Evolutionary conservation across 1,284 basidiomycete genomes (phyloP), one percentile per base, ranked within the genome.

Genomic region (Naganishia cerealis): DNA sequence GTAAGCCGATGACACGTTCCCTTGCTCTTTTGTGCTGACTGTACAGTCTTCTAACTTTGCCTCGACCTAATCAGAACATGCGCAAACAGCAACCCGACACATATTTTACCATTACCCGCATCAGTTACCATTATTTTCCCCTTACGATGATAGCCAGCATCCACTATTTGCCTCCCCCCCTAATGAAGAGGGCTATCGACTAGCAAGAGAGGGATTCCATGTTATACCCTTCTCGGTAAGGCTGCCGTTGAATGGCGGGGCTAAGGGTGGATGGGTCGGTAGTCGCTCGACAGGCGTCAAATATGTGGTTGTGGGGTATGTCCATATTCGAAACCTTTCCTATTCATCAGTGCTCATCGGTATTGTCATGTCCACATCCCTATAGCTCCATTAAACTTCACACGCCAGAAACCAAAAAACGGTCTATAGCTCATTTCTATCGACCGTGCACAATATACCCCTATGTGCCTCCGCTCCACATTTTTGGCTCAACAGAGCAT

Each of bases 401-500:
- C 77, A 87, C 91, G 67, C 78, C 86, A 2, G 80, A 82, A 48
- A 84, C 86, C 33, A 81, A 81, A 53, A 84, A 85, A 74, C 84
- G 87, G 9, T 92, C 91, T 6, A 90, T 96, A 57, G 90, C 93
- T 0, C 94, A 97, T 79, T 95, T 96, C 77, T 96, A 95, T 79
- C 88, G 94, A 2, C 84, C 88, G 46, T 88, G 92, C 75, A 87
- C 89, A 65, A 82, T 96, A 38, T 92, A 89, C 85, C 93, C 94
- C 0, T 87, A 87, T 63, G 81, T 94, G 33, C 86, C 91, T 71
- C 87, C 90, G 0, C 81, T 85, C 6, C 73, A 82, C 3, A 84
- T 88, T 15, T 85, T 96, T 8, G 84, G 87, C 0, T 85, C 88
- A 2, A 84, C 87, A 2, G 79, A 84, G 8, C 81, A 85, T 53